Base-by-base conservation (phyloP, 768 basidiomycete species). In the Lepiota subincarnata region DNA sequence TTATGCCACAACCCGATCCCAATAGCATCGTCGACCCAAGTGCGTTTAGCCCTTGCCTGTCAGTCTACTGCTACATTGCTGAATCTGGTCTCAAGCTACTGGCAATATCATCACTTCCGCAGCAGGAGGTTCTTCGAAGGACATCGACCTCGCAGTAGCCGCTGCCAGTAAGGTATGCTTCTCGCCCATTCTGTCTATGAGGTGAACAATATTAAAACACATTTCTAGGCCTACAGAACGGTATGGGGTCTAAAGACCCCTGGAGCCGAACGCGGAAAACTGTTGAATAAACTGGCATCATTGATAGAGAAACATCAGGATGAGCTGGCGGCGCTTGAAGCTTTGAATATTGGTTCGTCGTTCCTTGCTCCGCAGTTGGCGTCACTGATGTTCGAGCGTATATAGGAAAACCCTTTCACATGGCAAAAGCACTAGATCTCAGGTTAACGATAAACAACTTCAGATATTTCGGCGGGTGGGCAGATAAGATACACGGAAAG, bases 401-500 rank as follows among this genome's bases (percentile, higher is more conserved):
- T 26, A 8, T 35, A 79, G 81, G 84, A 38, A 86, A 86, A 68
- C 75, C 79, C 1, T 84, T 74, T 61, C 34, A 48, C 8, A 72
- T 68, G 65, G 74, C 82, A 8, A 78, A 73, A 54, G 67, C 63
- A n/a, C 66, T 62, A 0, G 89, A 89, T 57, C 65, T 89, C 1
- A 60, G 62, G 0, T 67, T 66, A 49, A 68, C 79, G 0, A 73
- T 84, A 54, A 70, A 66, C 26, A 71, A 73, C 31, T 67, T 92
- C 59, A 75, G 82, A 34, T 96, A 95, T 71, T 97, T 87, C 61
- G 89, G 84, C 43, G 94, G 93, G 13, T 90, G 89, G 84, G 89
- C 92, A 20, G 93, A 94, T 73, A 96, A 95, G 72, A 70, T 87
- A 47, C 72, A 77, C 2, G 90, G 89, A 3, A 80, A 89, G 66